Base-by-base conservation (phyloP, 2,329 filamentous ascomycete genomes). In the Penicillium brevicompactum region DNA sequence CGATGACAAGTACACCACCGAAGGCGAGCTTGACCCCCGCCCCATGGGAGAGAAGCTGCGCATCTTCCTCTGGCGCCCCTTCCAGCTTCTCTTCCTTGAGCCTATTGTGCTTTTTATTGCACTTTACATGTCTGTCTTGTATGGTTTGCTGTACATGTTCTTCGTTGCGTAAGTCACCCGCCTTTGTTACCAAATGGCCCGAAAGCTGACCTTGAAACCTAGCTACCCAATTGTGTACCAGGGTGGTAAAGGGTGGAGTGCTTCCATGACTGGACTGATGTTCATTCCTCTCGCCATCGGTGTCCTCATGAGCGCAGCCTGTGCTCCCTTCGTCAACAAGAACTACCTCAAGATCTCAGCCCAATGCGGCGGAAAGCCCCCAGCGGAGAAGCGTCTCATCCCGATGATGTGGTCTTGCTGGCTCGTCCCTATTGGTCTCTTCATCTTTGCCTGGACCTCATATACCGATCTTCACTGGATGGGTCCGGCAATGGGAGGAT, bases 41-140 rank as follows among this genome's bases (percentile, higher is more conserved):
- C 85, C 90, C 3, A 72, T 94, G 51, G 73, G 76, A 4, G 87
- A 94, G 69, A 84, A 87, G 46, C 76, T 95, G 27, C 76, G 79
- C 21, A 81, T 94, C 63, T 93, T 94, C 80, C 78, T 96, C 38
- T 69, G 94, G 59, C 85, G 91, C 4, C 92, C 91, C 1, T 90
- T 96, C 77, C 90, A 94, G 77, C 84, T 96, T 2, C 84, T 96
- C 32, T 93, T 94, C 73, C 77, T 83, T 57, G 91, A 96, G 73
- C 85, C 89, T 38, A 96, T 96, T 67, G 90, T 96, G 46, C 84
- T 96, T 62, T 84, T 94, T 66, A 88, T 96, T 65, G 86, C 87
- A 0, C 62, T 95, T 1, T 96, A 95, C 79, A 95, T 94, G 90
- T 88, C 85, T 2, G 89, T 94, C 1, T 80, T 93, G 1, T 77